Percentiles rank a stretch among this genome's conserved stretches.
Conservation (phyloP, 306 rosid genomes). For the Trifolium dubium region DNA sequence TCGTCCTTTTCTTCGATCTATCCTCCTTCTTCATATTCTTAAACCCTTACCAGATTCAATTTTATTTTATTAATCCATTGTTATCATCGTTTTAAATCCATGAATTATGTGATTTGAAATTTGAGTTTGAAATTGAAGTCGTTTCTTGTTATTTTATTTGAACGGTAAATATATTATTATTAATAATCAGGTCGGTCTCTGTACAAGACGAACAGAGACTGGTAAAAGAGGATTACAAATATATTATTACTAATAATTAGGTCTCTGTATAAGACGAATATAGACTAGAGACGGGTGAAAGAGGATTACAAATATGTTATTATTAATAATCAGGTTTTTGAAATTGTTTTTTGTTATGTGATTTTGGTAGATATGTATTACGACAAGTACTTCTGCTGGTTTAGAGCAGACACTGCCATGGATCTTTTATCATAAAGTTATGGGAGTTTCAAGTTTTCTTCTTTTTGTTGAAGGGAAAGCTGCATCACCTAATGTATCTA, state of each 20-base stretch:
- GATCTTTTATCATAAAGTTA: slow-evolving; percentile 91
- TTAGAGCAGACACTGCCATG: slow-evolving; percentile 92
- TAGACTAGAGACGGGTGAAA: no score
- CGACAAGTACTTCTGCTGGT: slow-evolving; percentile 85
- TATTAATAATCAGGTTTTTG: no score
- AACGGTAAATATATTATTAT: no score
- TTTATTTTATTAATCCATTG: background rate
- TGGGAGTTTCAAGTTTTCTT: slow-evolving; percentile 85
- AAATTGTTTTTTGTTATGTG: slow-evolving; percentile 11
- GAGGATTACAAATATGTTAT: no score
- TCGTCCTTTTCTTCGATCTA: background rate
- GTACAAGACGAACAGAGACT: no score
- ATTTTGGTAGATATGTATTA: slow-evolving; percentile 61
- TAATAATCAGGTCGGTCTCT: no score
- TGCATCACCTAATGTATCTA: slow-evolving; percentile 77
- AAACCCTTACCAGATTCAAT: slow-evolving; percentile 25
- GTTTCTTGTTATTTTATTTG: background rate
- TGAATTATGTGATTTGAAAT: background rate
- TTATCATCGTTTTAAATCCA: background rate
- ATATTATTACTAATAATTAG: no score
- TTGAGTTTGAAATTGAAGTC: background rate
- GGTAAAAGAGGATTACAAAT: no score
- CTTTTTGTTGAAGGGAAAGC: slow-evolving; percentile 98
- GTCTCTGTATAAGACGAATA: no score
- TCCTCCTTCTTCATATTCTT: slow-evolving; percentile 3